These are phyloP conservation scores for Agroathelia rolfsii DNA, from an alignment of 1,284 basidiomycete species.

Conservation along the genomic window DNA sequence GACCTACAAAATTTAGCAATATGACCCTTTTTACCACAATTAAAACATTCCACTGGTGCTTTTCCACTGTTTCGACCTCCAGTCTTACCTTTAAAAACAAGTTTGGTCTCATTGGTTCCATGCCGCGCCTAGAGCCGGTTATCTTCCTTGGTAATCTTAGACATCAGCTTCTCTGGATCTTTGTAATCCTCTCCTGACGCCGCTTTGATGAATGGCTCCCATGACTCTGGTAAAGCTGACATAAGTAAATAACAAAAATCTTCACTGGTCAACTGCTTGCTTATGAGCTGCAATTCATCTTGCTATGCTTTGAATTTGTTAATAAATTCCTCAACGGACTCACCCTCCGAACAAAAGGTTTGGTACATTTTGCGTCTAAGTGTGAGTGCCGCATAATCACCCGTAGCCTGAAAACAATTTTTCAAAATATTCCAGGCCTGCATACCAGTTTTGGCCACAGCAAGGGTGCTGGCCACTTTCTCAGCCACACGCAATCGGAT, in stretches of 20 bases:
- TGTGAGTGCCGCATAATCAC: constrained; percentile 16
- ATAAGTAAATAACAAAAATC: no score
- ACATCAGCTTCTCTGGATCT: constrained; percentile 18
- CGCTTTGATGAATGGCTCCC: constrained; percentile 24
- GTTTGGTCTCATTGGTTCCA: constrained; percentile 11
- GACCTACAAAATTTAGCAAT: constrained; percentile 17
- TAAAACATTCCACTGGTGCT: constrained; percentile 14
- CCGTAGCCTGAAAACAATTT: constrained; percentile 18
- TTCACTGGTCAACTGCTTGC: no score
- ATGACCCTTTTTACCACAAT: constrained; percentile 22
- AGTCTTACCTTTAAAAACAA: constrained; percentile 10
- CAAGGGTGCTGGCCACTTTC: constrained; percentile 13
- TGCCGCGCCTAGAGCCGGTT: constrained; percentile 8
- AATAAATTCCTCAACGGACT: constrained; percentile 23
- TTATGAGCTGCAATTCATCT: no score
- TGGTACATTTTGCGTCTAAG: constrained; percentile 18
- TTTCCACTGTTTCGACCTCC: constrained; percentile 6
- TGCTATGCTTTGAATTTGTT: constrained; percentile 14
- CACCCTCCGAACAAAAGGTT: constrained; percentile 16
- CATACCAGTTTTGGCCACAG: constrained; percentile 12
- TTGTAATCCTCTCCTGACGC: constrained; percentile 15
- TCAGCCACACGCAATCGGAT: constrained; percentile 18
- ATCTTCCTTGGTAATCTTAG: constrained; percentile 23
- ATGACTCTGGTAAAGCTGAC: constrained; percentile 25
- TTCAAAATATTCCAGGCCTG: constrained; percentile 20